Base-by-base conservation (phyloP, 805 yeast genomes). In the Saccharomycopsis olivae region DNA sequence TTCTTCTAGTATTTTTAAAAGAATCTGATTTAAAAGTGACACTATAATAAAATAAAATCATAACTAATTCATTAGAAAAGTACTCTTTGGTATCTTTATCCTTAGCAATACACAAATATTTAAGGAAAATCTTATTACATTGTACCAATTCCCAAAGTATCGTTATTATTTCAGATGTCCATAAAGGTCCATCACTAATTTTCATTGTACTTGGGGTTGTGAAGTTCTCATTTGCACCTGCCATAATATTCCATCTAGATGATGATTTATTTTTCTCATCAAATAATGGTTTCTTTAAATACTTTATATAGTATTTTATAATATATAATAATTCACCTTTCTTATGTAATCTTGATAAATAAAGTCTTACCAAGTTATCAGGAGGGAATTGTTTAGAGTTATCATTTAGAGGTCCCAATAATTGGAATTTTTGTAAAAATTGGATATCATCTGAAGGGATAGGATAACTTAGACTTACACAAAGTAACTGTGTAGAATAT, bases 61-160 rank as follows among this genome's bases (percentile, higher is more conserved):
- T 60, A 32, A 72, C 55, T 30, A 82, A 55, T 48, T 78, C 79
- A 23, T 68, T 62, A 2, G 76, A 69, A 46, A 66, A 65, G 16
- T 17, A 29, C 17, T 44, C 47, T 11, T 21, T 33, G 15, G 38
- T 36, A 4, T 24, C 30, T 33, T 66, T 62, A 11, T 66, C 64
- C 1, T 50, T 55, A 2, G 58, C 47, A 19, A 53, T 20, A 2
- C 67, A 57, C 23, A 75, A 58, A 37, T 65, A 60, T 14, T 53
- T 51, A 43, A 67, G 66, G 51, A 80, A 77, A 36, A 57, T 58
- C 43, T 64, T 65, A 58, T 89, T 89, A 49, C 86, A 77, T 53
- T 84, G 89, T 25, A 73, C 59, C 32, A 86, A 59, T 51, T 83
- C 94, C 83, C 94, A 84, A 13, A 82, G 49, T 6, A 88, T 53